Base-by-base conservation (phyloP, 116 monocot genomes). In the Phalaenopsis hybrid region DNA sequence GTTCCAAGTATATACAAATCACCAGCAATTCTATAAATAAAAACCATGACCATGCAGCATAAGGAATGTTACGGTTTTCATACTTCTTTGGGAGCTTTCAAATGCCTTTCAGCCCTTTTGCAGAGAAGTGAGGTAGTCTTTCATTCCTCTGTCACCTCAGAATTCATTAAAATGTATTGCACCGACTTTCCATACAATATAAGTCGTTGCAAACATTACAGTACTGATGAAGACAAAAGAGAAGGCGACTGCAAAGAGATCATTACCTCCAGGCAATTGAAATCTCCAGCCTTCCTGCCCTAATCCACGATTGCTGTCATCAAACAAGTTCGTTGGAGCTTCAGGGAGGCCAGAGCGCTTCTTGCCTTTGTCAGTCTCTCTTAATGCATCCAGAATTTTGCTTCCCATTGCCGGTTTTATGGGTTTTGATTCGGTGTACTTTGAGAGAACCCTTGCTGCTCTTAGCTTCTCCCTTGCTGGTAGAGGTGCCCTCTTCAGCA, bases 141-240 rank as follows among this genome's bases (percentile, higher is more conserved):
- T 55, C 55, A 55, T 55, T 55, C 55, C 55, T 55, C 16, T 23
- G 23, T 58, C 51, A 12, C 44, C 67, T 88, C 79, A 92, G 45
- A 89, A 92, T 80, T 97, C 97, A 58, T 92, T 97, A 37, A 94
- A 97, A 87, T 97, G 97, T 63, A 94, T 97, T 0, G 93, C 94
- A 18, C 97, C 94, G 23, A 87, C 79, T 81, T 94, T 97, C 97
- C 97, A 97, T 4, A 97, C 97, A 46, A 97, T 37, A 57, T 86
- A 97, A 23, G 97, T 92, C 6, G 97, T 94, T 16, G 85, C 86
- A 34, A 97, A 87, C 97, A 97, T 97, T 72, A 93, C 70, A 0
- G 90, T 87, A 79, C 86, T 97, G 85, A 94, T 97, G 75, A 93
- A 83, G 16, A 94, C 81, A 57, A 96, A 90, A 1, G 94, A 96